Evolutionary conservation across 1,284 basidiomycete species (phyloP).

Genomic region (Golubevia sp.): DNA sequence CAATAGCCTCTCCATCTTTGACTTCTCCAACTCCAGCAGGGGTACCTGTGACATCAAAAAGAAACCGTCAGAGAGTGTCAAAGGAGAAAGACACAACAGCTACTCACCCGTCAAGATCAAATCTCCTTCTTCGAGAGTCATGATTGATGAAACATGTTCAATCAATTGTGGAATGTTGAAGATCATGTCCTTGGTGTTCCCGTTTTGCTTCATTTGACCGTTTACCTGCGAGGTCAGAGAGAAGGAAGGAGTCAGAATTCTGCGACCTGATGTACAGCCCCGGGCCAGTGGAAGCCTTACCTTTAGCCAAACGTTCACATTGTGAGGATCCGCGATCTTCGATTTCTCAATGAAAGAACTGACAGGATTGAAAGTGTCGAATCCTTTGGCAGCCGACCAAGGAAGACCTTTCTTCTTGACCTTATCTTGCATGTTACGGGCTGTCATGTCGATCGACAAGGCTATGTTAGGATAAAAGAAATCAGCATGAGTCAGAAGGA

Average conservation of each 20-base stretch:
- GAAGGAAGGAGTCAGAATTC: neutral
- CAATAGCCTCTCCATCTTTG: constrained; percentile 75
- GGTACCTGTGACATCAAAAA: constrained; percentile 66
- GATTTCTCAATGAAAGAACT: constrained; percentile 81
- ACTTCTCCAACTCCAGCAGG: constrained; percentile 87
- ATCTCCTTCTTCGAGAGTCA: constrained; percentile 81
- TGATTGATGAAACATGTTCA: constrained; percentile 89
- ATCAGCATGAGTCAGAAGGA: neutral
- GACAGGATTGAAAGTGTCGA: constrained; percentile 85
- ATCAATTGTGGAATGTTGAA: constrained; percentile 89
- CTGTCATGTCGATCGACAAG: constrained; percentile 92
- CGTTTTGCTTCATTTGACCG: constrained; percentile 79
- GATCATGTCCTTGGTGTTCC: constrained; percentile 87
- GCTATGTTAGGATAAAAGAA: constrained; percentile 65
- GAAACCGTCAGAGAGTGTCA: neutral
- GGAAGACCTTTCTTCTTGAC: constrained; percentile 91
- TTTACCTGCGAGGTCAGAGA: constrained; percentile 70
- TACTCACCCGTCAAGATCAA: constrained; percentile 57
- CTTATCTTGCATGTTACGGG: constrained; percentile 89
- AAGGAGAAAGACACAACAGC: neutral
- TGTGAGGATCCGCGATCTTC: constrained; percentile 73
- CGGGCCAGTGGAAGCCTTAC: constrained; percentile 55
- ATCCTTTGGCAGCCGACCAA: constrained; percentile 90
- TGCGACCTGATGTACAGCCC: no score
- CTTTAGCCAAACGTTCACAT: constrained; percentile 77